Evolutionary conservation across 441 rosid species (phyloP).

Genomic region (Lepidium campestre): DNA sequence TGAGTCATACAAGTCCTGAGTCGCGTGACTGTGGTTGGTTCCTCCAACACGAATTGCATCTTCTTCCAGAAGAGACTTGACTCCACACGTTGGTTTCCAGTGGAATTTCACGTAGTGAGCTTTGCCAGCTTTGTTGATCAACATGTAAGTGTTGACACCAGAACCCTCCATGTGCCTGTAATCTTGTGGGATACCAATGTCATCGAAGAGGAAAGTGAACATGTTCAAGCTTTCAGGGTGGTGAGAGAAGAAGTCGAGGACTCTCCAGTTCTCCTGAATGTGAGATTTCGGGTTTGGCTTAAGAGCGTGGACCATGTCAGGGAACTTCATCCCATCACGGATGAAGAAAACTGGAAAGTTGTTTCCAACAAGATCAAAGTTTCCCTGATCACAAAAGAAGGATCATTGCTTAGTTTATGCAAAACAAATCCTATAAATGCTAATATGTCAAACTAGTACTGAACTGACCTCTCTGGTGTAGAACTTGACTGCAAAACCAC

Average conservation of each 20-base stretch:
- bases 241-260: conserved; percentile 87
- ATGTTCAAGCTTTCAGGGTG: conserved; percentile 92
- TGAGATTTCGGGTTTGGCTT: conserved; percentile 96
- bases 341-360: conserved; percentile 88
- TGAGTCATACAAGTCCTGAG: conserved; percentile 85
- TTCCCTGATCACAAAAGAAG: conserved; percentile 46
- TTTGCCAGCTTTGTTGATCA: conserved; percentile 81
- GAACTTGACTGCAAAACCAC: conserved; percentile 96
- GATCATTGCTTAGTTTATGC: background rate
- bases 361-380: conserved; percentile 96
- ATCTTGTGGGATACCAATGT: conserved; percentile 86
- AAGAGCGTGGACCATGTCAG: conserved; percentile 86
- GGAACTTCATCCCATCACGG: conserved; percentile 94
- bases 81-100: conserved; percentile 95
- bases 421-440: background rate
- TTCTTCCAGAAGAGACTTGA: conserved; percentile 78
- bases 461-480: conserved; percentile 85
- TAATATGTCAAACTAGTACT: background rate
- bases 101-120: conserved; percentile 85
- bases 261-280: conserved; percentile 91
- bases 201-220: conserved; percentile 87
- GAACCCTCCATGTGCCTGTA: conserved; percentile 97
- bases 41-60: conserved; percentile 90
- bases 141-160: conserved; percentile 84
- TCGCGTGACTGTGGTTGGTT: conserved; percentile 93